Conservation (phyloP, 352 stramenopile genomes). For the Globisporangium paddicum region DNA sequence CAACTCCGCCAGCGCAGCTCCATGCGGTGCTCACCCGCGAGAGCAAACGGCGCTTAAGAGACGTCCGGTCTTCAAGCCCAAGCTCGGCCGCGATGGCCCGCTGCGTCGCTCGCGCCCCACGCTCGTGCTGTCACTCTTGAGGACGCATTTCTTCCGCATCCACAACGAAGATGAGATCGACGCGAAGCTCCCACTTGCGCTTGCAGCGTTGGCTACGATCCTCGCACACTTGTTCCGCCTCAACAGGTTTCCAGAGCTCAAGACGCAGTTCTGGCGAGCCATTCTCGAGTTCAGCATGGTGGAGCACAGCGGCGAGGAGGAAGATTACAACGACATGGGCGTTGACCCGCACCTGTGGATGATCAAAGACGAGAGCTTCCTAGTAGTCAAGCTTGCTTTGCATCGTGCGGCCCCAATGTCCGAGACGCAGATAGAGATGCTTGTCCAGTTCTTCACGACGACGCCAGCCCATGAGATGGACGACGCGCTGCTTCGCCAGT, state of each 20-base stretch:
- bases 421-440: no score
- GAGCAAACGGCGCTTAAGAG: no score
- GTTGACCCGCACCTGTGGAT: neutral
- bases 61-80: no score
- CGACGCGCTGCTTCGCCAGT: neutral
- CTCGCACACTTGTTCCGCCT: neutral
- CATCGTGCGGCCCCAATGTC: no score
- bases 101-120: no score
- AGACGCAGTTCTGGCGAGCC: neutral
- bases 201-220: neutral
- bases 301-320: no score
- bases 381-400: neutral
- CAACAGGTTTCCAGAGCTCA: neutral
- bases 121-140: no score
- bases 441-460: neutral
- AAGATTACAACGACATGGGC: neutral
- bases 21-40: no score
- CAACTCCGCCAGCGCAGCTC: no score
- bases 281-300: neutral
- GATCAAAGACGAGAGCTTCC: neutral
- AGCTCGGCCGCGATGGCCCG: no score
- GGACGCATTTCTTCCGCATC: no score
- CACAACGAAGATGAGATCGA: no score
- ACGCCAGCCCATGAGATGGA: neutral
- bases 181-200: neutral